Evolutionary conservation across 176 grass and related monocot species (phyloP).

Genomic region (Urochloa ruziziensis): DNA sequence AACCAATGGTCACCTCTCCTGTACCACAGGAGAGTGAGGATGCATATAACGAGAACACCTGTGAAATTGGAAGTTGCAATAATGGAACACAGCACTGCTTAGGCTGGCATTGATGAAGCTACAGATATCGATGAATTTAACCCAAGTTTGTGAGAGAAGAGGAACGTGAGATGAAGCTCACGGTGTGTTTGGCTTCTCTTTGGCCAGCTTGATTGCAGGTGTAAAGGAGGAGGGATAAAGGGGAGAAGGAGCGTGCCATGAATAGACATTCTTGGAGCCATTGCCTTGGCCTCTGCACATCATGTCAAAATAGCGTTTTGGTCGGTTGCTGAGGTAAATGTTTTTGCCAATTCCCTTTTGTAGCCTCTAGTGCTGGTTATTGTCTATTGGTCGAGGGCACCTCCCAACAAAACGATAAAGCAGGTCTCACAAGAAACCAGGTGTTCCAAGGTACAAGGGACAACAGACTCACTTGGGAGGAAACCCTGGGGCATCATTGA

Average conservation of each 20-base stretch:
- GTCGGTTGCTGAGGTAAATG: slow-evolving; percentile 15
- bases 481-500: slow-evolving; percentile 11
- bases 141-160: background rate
- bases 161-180: background rate
- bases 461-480: slow-evolving; percentile 30
- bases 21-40: background rate
- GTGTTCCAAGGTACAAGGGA: slow-evolving; percentile 40
- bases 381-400: slow-evolving; percentile 23
- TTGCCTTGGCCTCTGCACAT: slow-evolving; percentile 25
- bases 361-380: slow-evolving; percentile 20
- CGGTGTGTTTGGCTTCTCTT: background rate
- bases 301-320: slow-evolving; percentile 40
- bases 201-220: slow-evolving; percentile 3
- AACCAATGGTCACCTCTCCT: background rate
- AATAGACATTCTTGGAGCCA: slow-evolving; percentile 40
- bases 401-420: slow-evolving; percentile 9
- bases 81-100: background rate
- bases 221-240: slow-evolving; percentile 3
- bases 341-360: slow-evolving; percentile 14
- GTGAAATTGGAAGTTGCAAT: background rate
- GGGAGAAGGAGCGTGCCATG: slow-evolving; percentile 17
- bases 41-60: background rate
- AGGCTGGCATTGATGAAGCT: background rate
- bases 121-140: background rate
- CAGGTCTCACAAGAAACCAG: slow-evolving; percentile 39